These are phyloP conservation scores for Diaporthe destruens DNA, from an alignment of 2,329 filamentous ascomycete genomes.

Conservation along the genomic window DNA sequence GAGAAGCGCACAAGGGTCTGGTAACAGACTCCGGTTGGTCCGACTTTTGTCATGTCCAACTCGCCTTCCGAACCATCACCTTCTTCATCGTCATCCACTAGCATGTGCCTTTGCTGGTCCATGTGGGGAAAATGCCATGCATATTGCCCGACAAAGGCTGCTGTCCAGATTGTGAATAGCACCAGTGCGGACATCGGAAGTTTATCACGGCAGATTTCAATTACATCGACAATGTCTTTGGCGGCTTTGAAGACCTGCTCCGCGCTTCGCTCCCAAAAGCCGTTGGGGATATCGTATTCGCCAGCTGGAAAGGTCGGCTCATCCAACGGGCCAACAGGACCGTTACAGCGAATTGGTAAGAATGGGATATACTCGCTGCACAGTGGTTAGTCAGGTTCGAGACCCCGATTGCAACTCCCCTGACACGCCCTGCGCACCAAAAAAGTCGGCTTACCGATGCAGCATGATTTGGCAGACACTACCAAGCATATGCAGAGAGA, in stretches of 20 bases:
- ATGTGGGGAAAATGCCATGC: conserved; percentile 76
- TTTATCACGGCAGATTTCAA: conserved; percentile 71
- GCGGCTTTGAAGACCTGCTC: conserved; percentile 73
- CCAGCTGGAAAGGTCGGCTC: conserved; percentile 65
- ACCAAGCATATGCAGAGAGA: conserved; percentile 75
- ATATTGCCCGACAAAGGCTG: conserved; percentile 75
- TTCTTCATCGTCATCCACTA: conserved; percentile 53
- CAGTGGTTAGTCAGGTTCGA: conserved; percentile 3
- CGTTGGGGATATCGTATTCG: conserved; percentile 55
- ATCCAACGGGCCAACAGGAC: conserved; percentile 69
- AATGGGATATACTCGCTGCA: conserved; percentile 73
- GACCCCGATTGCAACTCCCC: background rate
- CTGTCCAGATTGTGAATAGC: conserved; percentile 75
- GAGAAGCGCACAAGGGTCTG: conserved; percentile 66
- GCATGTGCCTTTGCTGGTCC: conserved; percentile 70
- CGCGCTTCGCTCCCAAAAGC: conserved; percentile 74
- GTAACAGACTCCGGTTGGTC: conserved; percentile 61
- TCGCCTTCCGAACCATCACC: conserved; percentile 46
- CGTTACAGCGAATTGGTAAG: conserved; percentile 67
- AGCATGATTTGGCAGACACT: conserved; percentile 76
- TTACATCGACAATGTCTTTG: conserved; percentile 73
- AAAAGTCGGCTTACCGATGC: conserved; percentile 57
- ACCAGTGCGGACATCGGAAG: conserved; percentile 77
- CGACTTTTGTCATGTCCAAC: conserved; percentile 51
- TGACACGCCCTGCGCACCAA: background rate